These are phyloP conservation scores for Penicillium bialowiezense DNA, from an alignment of 495 filamentous ascomycete species.

Conservation along the genomic window DNA sequence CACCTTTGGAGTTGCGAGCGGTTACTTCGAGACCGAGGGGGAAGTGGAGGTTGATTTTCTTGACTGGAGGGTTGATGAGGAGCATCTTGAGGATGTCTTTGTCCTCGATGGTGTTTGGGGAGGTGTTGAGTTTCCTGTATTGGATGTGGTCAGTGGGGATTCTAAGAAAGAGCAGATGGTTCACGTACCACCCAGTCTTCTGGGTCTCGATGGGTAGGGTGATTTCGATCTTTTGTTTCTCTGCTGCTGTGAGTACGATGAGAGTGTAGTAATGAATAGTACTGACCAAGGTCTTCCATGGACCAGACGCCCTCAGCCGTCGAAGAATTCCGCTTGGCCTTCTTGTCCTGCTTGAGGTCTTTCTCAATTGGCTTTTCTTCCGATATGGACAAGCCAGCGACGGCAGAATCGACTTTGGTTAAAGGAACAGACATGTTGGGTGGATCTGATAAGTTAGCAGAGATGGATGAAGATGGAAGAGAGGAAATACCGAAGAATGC, in stretches of 20 bases:
- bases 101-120: conserved; percentile 70
- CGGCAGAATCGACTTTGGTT: conserved; percentile 83
- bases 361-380: conserved; percentile 52
- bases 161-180: conserved; percentile 2
- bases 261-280: neutral
- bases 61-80: conserved; percentile 76
- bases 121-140: conserved; percentile 84
- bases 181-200: conserved; percentile 78
- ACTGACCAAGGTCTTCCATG: conserved; percentile 81
- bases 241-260: conserved; percentile 42
- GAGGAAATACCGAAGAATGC: conserved; percentile 10
- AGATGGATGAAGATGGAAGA: conserved; percentile 25
- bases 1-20: conserved; percentile 84
- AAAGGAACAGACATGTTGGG: conserved; percentile 65
- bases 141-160: conserved; percentile 4
- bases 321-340: conserved; percentile 62
- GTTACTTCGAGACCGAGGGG: conserved; percentile 83
- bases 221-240: conserved; percentile 69
- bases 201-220: conserved; percentile 85
- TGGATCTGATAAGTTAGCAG: neutral
- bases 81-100: conserved; percentile 76
- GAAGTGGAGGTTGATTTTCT: conserved; percentile 91
- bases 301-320: conserved; percentile 67
- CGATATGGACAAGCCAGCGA: conserved; percentile 70
- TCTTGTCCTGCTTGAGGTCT: conserved; percentile 50